These are phyloP conservation scores for Phytopythium aichiense DNA, from an alignment of 352 stramenopile genomes.

Conservation along the genomic window DNA sequence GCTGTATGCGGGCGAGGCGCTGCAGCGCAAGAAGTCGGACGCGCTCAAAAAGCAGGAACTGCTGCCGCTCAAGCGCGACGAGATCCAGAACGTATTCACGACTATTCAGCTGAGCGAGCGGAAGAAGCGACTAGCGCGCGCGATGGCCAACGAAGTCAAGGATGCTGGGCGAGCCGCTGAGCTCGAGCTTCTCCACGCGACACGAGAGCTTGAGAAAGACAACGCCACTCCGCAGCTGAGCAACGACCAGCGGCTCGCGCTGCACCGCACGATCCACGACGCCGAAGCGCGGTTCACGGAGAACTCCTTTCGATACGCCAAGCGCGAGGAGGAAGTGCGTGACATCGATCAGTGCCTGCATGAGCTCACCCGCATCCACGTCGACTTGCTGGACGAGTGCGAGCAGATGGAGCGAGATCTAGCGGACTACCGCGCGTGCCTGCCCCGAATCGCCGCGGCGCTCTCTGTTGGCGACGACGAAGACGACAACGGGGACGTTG, in stretches of 20 bases:
- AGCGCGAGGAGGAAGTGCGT: constrained; percentile 64
- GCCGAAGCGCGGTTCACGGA: constrained; percentile 50
- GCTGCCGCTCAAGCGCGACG: constrained; percentile 46
- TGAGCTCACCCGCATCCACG: constrained; percentile 66
- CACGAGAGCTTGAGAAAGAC: constrained; percentile 47
- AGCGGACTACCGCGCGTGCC: constrained; percentile 36
- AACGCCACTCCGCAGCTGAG: constrained; percentile 28
- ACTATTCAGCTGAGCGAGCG: constrained; percentile 67
- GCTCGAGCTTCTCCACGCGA: constrained; percentile 42
- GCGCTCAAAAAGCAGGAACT: constrained; percentile 68
- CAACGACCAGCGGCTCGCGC: constrained; percentile 32
- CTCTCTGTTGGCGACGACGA: constrained; percentile 18
- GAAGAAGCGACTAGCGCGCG: constrained; percentile 50
- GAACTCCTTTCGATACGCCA: constrained; percentile 62
- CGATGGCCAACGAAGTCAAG: constrained; percentile 46
- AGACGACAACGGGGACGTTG: constrained; percentile 31
- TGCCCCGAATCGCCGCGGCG: constrained; percentile 48
- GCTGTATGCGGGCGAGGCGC: constrained; percentile 37
- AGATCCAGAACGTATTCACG: constrained; percentile 63
- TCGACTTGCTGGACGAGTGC: constrained; percentile 55
- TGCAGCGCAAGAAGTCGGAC: constrained; percentile 45
- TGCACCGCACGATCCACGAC: constrained; percentile 29
- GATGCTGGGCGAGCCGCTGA: constrained; percentile 40
- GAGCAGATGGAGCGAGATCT: constrained; percentile 57
- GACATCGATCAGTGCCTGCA: constrained; percentile 61